phyloP scores from a whole-genome alignment of 1,139 yeast species.

The Scheffersomyces quercinus region DNA sequence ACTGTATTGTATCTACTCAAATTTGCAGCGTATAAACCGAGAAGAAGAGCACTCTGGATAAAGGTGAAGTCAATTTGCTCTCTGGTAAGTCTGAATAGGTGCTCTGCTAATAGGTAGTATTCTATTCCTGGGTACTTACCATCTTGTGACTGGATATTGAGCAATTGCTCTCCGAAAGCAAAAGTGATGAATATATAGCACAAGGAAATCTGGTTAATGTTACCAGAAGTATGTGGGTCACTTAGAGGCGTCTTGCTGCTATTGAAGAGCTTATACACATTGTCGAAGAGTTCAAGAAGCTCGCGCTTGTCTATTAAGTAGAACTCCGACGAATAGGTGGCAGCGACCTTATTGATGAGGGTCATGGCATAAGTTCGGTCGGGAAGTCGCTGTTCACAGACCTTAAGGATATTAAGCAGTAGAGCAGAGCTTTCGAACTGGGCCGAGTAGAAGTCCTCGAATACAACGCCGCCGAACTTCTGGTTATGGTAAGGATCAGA shows the following conservation, averaged over 20 bases:
- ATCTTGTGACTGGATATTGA: constrained; percentile 11
- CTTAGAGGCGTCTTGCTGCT: background rate
- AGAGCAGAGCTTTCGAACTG: constrained; percentile 29
- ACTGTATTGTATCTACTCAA: constrained; percentile 50
- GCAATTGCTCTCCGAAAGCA: constrained; percentile 41
- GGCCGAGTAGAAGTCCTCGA: constrained; percentile 8
- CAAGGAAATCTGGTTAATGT: constrained; percentile 11
- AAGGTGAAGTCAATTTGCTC: constrained; percentile 41
- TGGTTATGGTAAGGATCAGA: background rate
- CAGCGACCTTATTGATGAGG: constrained; percentile 30
- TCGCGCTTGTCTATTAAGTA: constrained; percentile 37
- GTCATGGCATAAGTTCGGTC: constrained; percentile 26
- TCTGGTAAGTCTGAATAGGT: constrained; percentile 38
- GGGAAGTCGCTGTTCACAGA: constrained; percentile 25
- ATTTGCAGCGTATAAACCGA: constrained; percentile 51
- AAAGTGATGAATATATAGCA: constrained; percentile 35
- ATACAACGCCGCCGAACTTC: background rate
- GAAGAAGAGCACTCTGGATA: constrained; percentile 46
- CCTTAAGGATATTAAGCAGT: constrained; percentile 5
- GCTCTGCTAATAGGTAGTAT: constrained; percentile 41
- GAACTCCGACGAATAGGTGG: constrained; percentile 41
- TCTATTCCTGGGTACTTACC: constrained; percentile 33
- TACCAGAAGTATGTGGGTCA: background rate
- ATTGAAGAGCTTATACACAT: constrained; percentile 6
- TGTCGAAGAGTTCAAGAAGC: constrained; percentile 27